A percentile compares a stretch with the other conserved stretches of the same genome.
Evolutionary conservation across 805 yeast species (phyloP).

Genomic region (Lipomyces starkeyi): DNA sequence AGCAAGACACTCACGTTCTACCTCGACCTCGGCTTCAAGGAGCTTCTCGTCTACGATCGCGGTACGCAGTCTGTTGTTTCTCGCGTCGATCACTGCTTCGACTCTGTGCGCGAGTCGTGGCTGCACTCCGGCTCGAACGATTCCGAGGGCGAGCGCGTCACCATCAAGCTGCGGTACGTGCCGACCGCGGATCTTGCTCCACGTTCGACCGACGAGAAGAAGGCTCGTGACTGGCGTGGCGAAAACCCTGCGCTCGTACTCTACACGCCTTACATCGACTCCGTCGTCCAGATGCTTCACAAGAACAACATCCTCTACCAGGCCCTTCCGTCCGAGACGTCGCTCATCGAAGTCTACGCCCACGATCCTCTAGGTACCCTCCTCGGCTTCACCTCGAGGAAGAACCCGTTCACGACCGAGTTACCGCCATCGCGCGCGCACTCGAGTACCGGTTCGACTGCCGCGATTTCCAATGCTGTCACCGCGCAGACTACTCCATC

Average conservation of each 20-base stretch:
- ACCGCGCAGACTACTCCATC: constrained; percentile 3
- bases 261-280: constrained; percentile 51
- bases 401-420: constrained; percentile 42
- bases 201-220: constrained; percentile 34
- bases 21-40: constrained; percentile 51
- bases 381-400: constrained; percentile 72
- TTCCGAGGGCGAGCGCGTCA: constrained; percentile 42
- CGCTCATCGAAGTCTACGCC: constrained; percentile 76
- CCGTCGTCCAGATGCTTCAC: constrained; percentile 48
- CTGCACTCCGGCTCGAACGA: constrained; percentile 45
- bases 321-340: constrained; percentile 70
- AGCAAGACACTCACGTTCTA: constrained; percentile 63
- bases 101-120: constrained; percentile 43
- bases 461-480: constrained; percentile 7
- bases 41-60: constrained; percentile 48
- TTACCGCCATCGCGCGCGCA: constrained; percentile 16
- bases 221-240: constrained; percentile 57
- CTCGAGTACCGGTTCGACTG: constrained; percentile 14
- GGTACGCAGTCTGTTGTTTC: constrained; percentile 25
- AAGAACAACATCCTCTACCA: constrained; percentile 52
- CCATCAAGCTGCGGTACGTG: constrained; percentile 38
- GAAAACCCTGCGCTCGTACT: constrained; percentile 55
- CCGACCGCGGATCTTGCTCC: constrained; percentile 19
- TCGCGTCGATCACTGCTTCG: constrained; percentile 38
- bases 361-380: constrained; percentile 85